Evolutionary conservation across 2,329 filamentous ascomycete genomes (phyloP).

Genomic region (Leptographium galeiforme): DNA sequence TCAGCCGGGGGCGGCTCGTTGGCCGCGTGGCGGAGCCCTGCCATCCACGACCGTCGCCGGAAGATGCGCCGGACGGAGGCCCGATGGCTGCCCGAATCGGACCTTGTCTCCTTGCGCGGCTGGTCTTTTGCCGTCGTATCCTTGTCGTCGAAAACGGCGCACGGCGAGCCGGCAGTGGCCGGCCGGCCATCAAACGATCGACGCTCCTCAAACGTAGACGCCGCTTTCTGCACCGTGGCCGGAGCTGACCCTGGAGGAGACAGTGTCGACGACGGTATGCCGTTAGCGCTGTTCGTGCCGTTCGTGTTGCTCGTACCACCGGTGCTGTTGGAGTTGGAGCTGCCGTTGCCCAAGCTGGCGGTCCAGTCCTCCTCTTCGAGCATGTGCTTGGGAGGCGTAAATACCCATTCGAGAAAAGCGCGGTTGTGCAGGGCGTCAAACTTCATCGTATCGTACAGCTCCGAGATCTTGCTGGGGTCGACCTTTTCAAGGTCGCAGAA

Average conservation of each 20-base stretch:
- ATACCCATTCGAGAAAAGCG: constrained; percentile 93
- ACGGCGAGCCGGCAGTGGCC: neutral
- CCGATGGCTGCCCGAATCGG: constrained; percentile 16
- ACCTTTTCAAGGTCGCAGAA: constrained; percentile 97
- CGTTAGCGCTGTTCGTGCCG: too few species aligned
- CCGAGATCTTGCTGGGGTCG: constrained; percentile 95
- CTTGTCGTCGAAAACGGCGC: neutral
- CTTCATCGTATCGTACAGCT: constrained; percentile 99
- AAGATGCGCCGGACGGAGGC: constrained; percentile 39
- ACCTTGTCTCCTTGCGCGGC: constrained; percentile 10
- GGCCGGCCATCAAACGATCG: constrained; percentile 6
- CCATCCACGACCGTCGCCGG: constrained; percentile 47
- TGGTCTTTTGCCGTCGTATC: constrained; percentile 10
- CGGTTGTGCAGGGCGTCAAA: constrained; percentile 96
- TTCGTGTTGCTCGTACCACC: too few species aligned
- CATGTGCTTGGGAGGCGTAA: constrained; percentile 72
- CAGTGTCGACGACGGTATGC: too few species aligned
- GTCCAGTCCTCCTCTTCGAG: constrained; percentile 49
- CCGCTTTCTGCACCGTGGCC: neutral
- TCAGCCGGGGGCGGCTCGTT: constrained; percentile 45
- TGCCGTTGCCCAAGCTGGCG: constrained; percentile 16
- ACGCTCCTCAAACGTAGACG: constrained; percentile 2
- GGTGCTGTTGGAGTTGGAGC: constrained; percentile 18
- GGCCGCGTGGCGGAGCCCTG: constrained; percentile 27
- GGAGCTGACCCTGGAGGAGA: neutral